A percentile compares a stretch with the other conserved stretches of the same genome.
Conservation (phyloP, 441 rosid species). For the Pelargonium australe region DNA sequence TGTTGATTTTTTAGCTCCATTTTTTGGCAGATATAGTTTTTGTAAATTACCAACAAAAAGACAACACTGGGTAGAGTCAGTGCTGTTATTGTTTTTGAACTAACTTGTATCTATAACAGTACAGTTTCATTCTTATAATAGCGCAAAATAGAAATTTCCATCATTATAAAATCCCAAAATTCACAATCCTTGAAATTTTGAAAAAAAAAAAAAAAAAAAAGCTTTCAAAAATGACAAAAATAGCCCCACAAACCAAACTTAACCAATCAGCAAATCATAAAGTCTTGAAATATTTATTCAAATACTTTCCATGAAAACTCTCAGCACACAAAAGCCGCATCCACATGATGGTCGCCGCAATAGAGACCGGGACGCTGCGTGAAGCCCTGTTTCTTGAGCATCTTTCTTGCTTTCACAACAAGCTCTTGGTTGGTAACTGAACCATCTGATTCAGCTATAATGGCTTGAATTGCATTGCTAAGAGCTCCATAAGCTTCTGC, state of each 20-base stretch:
- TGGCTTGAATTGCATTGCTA: conserved; percentile 78
- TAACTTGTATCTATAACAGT: not conserved
- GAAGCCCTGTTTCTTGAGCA: conserved; percentile 68
- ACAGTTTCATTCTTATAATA: not conserved
- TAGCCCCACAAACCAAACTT: too few relatives aligned
- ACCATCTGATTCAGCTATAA: conserved; percentile 56
- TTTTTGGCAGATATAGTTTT: conserved; percentile 2
- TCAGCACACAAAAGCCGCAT: conserved; percentile 48
- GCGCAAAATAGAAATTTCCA: not conserved
- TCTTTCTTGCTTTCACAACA: conserved; percentile 53
- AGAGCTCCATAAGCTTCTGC: conserved; percentile 77
- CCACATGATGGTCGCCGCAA: conserved; percentile 50
- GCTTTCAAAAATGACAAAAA: too few relatives aligned
- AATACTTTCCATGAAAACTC: too few relatives aligned
- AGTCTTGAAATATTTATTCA: too few relatives aligned
- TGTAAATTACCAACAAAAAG: not conserved
- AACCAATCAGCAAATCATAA: too few relatives aligned
- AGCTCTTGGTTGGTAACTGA: conserved; percentile 50
- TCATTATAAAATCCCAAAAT: too few relatives aligned
- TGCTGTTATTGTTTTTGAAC: not conserved
- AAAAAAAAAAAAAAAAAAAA: too few relatives aligned
- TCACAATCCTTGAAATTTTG: too few relatives aligned
- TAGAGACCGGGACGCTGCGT: conserved; percentile 85
- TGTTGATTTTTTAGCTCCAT: not conserved
- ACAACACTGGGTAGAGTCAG: not conserved